Conservation (phyloP, 805 yeast genomes). For the Pichia manshurica region DNA sequence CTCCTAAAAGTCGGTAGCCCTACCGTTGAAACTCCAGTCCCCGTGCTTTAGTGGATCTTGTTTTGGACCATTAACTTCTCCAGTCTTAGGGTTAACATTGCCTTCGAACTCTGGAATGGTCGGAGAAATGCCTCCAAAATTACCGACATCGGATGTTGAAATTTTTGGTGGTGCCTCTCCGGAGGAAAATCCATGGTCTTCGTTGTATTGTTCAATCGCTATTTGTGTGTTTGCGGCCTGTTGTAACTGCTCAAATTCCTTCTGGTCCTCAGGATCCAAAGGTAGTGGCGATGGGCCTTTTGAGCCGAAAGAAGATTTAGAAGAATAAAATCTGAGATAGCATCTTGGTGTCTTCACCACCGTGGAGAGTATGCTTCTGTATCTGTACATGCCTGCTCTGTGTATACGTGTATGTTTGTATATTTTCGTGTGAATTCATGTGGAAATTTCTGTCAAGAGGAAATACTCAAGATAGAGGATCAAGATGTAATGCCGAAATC, state of each 20-base stretch:
- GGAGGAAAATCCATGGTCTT: slow-evolving; percentile 21
- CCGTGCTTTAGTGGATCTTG: slow-evolving; percentile 85
- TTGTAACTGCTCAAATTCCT: slow-evolving; percentile 85
- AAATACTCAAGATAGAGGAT: too few species aligned
- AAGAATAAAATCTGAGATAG: slow-evolving; percentile 9
- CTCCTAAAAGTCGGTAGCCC: slow-evolving; percentile 83
- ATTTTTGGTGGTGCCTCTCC: slow-evolving; percentile 32
- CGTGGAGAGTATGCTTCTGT: background rate
- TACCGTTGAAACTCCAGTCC: slow-evolving; percentile 92
- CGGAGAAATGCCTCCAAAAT: slow-evolving; percentile 59
- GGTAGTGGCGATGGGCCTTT: slow-evolving; percentile 55
- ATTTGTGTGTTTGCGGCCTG: slow-evolving; percentile 73
- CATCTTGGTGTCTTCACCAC: background rate
- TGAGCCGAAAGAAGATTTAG: slow-evolving; percentile 15
- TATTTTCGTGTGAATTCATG: too few species aligned
- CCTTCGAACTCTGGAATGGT: slow-evolving; percentile 96
- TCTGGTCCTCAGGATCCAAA: slow-evolving; percentile 75
- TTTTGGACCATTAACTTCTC: slow-evolving; percentile 95
- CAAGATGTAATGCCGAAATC: too few species aligned
- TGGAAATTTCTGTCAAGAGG: too few species aligned
- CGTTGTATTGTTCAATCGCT: slow-evolving; percentile 70
- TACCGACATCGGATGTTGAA: slow-evolving; percentile 44
- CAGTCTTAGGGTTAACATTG: slow-evolving; percentile 85
- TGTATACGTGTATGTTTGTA: background rate
- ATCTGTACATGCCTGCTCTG: slow-evolving; percentile 3